Evolutionary conservation across 2,329 filamentous ascomycete species (phyloP), one percentile per base, ranked within the genome.

Genomic region (Curvularia eragrostidis): DNA sequence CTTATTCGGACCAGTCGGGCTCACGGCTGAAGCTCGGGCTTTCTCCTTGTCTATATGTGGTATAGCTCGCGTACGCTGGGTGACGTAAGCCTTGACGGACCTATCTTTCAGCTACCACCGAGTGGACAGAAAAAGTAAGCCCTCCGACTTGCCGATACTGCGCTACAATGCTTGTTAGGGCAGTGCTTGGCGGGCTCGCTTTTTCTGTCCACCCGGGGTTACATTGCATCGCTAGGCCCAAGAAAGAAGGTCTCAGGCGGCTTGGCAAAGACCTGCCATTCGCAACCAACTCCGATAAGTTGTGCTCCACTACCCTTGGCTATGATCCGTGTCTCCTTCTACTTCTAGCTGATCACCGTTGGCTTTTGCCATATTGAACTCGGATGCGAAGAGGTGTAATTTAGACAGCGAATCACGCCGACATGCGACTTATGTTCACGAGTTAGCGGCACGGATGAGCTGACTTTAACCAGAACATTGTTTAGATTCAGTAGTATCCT

Each of bases 211-310:
- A n/a, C n/a, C n/a, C n/a, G n/a, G n/a, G n/a, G 26, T 15, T 26
- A 18, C 26, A n/a, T 36, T 30, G 26, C 30, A 19, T 23, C 8
- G 12, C 46, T 48, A 48, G 32, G 19, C 32, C 18, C 8, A 48
- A 48, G 21, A 36, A 26, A 32, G 46, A 48, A 48, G 46, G 46
- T 36, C 19, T 36, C 30, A 26, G 18, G 13, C 8, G 15, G 32
- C 32, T 48, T 38, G 32, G 46, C 13, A 38, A 38, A 38, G 19
- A 48, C 46, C 46, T 48, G 30, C 46, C 46, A 54, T 48, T 48
- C 30, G 46, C 46, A 36, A 48, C 46, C 19, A 48, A 26, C 13
- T 18, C 46, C 15, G 46, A 38, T 48, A 48, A 48, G 46, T 32
- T 48, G 38, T 24, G 32, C 32, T 38, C 32, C 32, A 48, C 46